Evolutionary conservation across 108 stramenopile genomes (phyloP).

Genomic region (Cyclostephanos tholiformis): DNA sequence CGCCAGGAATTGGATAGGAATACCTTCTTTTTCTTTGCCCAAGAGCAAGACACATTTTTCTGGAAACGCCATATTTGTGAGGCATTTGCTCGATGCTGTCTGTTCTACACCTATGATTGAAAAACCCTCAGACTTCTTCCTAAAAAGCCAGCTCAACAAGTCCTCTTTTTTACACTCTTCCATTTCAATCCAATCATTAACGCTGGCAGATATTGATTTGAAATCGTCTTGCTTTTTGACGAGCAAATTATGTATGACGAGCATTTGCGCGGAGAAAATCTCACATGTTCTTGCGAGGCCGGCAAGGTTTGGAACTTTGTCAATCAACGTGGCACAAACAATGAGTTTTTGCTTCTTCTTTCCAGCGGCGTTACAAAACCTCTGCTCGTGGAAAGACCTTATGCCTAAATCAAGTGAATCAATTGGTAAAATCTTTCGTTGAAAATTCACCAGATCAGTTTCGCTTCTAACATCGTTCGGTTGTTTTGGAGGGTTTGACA

Average conservation of each 20-base stretch:
- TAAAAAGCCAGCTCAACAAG: conserved; percentile 66
- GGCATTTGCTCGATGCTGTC: conserved; percentile 73
- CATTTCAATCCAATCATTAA: conserved; percentile 89
- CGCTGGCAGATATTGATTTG: conserved; percentile 82
- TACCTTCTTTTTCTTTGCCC: conserved; percentile 94
- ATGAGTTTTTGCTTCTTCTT: conserved; percentile 76
- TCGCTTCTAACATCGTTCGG: conserved; percentile 7
- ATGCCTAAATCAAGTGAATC: conserved; percentile 80
- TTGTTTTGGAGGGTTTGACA: not conserved
- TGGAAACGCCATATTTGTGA: conserved; percentile 69
- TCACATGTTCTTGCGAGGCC: conserved; percentile 88
- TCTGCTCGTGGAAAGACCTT: conserved; percentile 52
- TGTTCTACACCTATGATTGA: conserved; percentile 90
- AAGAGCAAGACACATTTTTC: conserved; percentile 77
- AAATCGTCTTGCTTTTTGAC: conserved; percentile 87
- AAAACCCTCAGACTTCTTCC: conserved; percentile 74
- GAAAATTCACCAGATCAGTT: conserved; percentile 61
- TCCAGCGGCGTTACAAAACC: conserved; percentile 75
- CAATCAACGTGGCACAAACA: conserved; percentile 87
- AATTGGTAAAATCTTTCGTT: conserved; percentile 89
- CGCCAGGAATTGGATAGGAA: conserved; percentile 88
- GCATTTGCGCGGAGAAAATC: conserved; percentile 80
- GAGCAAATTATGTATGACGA: conserved; percentile 76
- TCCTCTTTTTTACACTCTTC: conserved; percentile 85
- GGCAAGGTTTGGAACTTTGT: conserved; percentile 90